Percentiles rank a stretch among this genome's conserved stretches.
phyloP scores from a whole-genome alignment of 257 asterid genomes.

The Thymus quinquecostatus region DNA sequence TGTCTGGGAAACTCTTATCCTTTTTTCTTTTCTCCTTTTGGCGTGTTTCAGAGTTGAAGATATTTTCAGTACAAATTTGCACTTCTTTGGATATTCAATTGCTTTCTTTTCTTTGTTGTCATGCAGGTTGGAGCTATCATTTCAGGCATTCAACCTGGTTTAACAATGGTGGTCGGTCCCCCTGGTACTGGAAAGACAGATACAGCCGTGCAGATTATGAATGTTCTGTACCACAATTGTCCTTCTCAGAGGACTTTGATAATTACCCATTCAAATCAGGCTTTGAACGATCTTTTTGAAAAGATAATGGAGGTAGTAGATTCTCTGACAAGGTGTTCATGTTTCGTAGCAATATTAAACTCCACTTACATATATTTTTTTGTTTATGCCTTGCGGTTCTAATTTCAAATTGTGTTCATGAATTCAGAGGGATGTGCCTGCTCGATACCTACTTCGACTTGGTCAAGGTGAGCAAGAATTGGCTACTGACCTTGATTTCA shows the following conservation, averaged over 20 bases:
- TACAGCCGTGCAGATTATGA: slow-evolving; percentile 94
- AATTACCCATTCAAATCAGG: slow-evolving; percentile 98
- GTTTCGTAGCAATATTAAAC: slow-evolving; percentile 11
- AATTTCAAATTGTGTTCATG: slow-evolving; percentile 23
- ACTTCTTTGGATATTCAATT: slow-evolving; percentile 5
- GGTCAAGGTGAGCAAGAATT: slow-evolving; percentile 99
- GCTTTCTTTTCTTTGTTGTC: slow-evolving; percentile 23
- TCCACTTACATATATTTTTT: slow-evolving; percentile 13
- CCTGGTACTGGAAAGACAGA: slow-evolving; percentile 99
- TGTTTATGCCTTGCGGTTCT: slow-evolving; percentile 20
- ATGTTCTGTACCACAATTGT: slow-evolving; percentile 96
- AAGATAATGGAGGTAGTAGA: slow-evolving; percentile 92
- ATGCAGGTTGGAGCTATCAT: slow-evolving; percentile 85
- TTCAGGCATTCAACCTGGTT: slow-evolving; percentile 96
- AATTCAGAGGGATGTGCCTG: slow-evolving; percentile 96
- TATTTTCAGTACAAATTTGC: not conserved
- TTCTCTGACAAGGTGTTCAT: not conserved
- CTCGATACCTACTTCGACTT: slow-evolving; percentile 96
- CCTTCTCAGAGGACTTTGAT: slow-evolving; percentile 99
- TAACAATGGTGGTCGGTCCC: slow-evolving; percentile 99
- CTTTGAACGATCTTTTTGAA: slow-evolving; percentile 95
- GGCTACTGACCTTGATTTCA: slow-evolving; percentile 97
- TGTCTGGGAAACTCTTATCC: not conserved
- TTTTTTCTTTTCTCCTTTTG: not conserved
- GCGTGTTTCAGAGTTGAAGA: not conserved